A percentile compares a stretch with the other conserved stretches of the same genome.
Conservation (phyloP, 2,329 filamentous ascomycete species). For the Camillea tinctor region DNA sequence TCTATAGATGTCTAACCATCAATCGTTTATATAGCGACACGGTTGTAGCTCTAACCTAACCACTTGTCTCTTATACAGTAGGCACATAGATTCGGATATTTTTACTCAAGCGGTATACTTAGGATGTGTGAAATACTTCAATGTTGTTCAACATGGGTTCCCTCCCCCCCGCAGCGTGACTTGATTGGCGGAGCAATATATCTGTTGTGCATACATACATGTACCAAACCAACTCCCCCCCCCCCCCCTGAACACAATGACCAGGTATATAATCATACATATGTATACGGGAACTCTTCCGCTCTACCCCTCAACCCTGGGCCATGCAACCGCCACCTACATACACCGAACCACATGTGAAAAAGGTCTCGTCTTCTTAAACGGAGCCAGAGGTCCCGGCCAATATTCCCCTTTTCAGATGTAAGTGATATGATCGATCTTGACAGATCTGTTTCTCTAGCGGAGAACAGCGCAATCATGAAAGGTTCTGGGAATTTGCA, state of each 20-base stretch:
- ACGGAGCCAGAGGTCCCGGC: conserved; percentile 19
- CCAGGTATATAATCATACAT: neutral
- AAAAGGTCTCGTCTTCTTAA: neutral
- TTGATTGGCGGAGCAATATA: conserved; percentile 15
- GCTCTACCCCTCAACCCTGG: conserved; percentile 2
- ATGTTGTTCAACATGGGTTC: neutral
- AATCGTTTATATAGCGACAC: too few relatives aligned
- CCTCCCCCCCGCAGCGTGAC: neutral
- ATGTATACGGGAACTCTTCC: conserved; percentile 4
- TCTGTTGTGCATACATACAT: neutral
- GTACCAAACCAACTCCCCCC: neutral
- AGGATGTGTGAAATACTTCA: neutral
- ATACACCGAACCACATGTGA: neutral
- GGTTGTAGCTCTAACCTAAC: too few relatives aligned
- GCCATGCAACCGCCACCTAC: conserved; percentile 3
- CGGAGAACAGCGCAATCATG: conserved; percentile 1
- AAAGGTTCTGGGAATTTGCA: neutral
- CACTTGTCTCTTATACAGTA: too few relatives aligned
- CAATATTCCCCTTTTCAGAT: neutral
- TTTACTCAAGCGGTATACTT: neutral
- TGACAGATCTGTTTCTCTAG: conserved; percentile 7
- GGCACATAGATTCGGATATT: too few relatives aligned
- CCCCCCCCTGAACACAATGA: neutral
- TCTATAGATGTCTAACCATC: too few relatives aligned
- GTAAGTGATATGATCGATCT: conserved; percentile 1